Evolutionary conservation across 345 rosid genomes (phyloP).

Genomic region (Durio zibethinus): DNA sequence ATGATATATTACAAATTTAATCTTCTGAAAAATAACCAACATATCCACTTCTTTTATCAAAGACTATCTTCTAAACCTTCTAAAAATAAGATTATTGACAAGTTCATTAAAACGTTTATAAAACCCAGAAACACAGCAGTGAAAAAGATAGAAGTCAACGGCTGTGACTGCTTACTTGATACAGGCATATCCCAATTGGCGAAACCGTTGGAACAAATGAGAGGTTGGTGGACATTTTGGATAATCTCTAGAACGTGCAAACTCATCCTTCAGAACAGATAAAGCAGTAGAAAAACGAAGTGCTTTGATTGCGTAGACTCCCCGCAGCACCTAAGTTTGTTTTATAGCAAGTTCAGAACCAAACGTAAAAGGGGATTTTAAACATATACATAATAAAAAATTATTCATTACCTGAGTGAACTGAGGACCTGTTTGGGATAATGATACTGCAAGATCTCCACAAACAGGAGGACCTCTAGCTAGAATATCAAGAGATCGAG

Average conservation of each 20-base stretch:
- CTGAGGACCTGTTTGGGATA: conserved; percentile 96
- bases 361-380: neutral
- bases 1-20: neutral
- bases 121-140: conserved; percentile 4
- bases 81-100: neutral
- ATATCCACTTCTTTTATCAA: neutral
- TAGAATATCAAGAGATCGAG: conserved; percentile 89
- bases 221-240: conserved; percentile 97
- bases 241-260: conserved; percentile 96
- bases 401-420: conserved; percentile 78
- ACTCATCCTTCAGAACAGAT: conserved; percentile 89
- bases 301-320: conserved; percentile 84
- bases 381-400: conserved; percentile 12
- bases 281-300: conserved; percentile 90
- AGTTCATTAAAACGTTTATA: neutral
- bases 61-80: neutral
- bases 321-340: conserved; percentile 66
- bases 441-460: conserved; percentile 95
- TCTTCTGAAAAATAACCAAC: neutral
- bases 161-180: conserved; percentile 53
- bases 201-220: conserved; percentile 84
- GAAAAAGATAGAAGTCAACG: neutral
- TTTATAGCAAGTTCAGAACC: conserved; percentile 28
- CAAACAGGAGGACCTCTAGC: conserved; percentile 88
- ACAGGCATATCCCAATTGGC: conserved; percentile 94